Base-by-base conservation (phyloP, 306 rosid species). In the Vigna mungo region DNA sequence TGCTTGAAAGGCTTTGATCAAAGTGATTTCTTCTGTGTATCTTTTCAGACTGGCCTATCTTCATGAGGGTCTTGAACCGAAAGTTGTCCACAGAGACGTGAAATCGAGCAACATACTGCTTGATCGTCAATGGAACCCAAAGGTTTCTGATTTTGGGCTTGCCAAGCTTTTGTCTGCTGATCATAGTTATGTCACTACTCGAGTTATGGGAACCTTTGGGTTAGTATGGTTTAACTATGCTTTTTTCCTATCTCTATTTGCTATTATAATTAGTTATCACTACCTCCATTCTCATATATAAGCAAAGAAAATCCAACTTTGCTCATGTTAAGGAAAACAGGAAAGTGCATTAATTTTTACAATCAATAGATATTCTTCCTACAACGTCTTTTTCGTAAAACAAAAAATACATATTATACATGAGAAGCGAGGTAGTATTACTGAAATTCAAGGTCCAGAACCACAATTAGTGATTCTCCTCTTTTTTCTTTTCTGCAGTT, bases 141-240 rank as follows among this genome's bases (percentile, higher is more conserved):
- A 91, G 87, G 97, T 96, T 74, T 96, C 99, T 51, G 99, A 96
- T 88, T 96, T 96, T 9, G 99, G 99, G 79, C 99, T 96, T 36
- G 97, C 99, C 61, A 96, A 96, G 85, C 99, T 96, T 78, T 80
- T 95, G 70, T 78, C 91, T 83, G 84, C 98, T 2, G 99, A 92
- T 53, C 89, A 78, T 14, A 96, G 99, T 74, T 92, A 89, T 68
- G 98, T 96, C 87, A 92, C 99, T 6, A 96, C 99, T 66, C 92
- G 99, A 17, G 99, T 96, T 68, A 96, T 96, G 99, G 99, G 99
- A 39, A 96, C 99, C 59, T 92, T 92, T 84, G 99, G 99, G 99
- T 92, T 79, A 89, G 98, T 89, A 66, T 78, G 70, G 75, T 56
- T 68, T 63, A 43, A 41, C 81, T 41, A 39, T 7, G 47, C 48